Evolutionary conservation across 805 yeast genomes (phyloP), one percentile per base, ranked within the genome.

Genomic region (Pichia gijzeniarum): DNA sequence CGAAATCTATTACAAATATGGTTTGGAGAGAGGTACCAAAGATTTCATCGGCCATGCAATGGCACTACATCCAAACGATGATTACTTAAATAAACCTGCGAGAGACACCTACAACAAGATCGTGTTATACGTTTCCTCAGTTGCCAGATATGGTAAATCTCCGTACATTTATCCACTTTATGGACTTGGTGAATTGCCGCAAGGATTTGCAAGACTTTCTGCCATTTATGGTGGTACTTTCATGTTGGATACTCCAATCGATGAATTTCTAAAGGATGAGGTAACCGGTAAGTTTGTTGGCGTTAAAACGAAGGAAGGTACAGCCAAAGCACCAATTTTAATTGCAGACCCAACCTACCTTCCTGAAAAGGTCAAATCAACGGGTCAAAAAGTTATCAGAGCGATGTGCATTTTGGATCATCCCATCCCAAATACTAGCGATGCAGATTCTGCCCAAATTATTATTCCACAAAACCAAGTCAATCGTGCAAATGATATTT

Each of bases 171-270:
- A 93, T 63, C 99, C 99, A 40, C 72, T 91, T 59, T 93, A 93
- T 61, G 99, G 99, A 7, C 75, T 93, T 48, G 99, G 99, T 43
- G 99, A 93, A 67, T 74, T 93, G 49, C 99, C 99, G n/a, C 99
- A 93, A 69, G 99, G 97, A 8, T 93, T 93, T 71, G 97, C 98
- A 10, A 78, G 99, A 63, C 77, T 93, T 50, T 82, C 95, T 43
- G 99, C 99, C 21, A 91, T 93, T 54, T 89, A 93, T 61, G 99
- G 99, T 53, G 99, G 99, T 59, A 91, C 98, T 17, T 93, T 89
- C 63, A 93, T 93, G 99, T 77, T 93, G 61, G 96, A 89, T 63
- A 91, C 95, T 28, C 96, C 97, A 40, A 80, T 93, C 51, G 95
- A 93, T 50, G 95, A 91, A 68, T 76, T 90, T 17, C 72, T 85